phyloP scores from a whole-genome alignment of 23 red algal genomes.

The Gracilaria domingensis region DNA sequence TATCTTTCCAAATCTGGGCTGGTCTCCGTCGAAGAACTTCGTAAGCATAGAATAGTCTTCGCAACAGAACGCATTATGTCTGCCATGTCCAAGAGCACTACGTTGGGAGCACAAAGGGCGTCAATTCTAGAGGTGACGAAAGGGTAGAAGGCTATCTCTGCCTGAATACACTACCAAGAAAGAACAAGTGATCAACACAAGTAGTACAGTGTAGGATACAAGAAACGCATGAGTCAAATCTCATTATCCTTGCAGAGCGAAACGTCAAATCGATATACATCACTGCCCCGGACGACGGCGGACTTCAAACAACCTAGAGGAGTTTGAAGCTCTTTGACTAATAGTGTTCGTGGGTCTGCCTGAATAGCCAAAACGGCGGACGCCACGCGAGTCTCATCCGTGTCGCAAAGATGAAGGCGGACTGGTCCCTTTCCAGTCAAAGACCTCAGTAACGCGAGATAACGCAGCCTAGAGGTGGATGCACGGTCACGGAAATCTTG shows the following conservation, averaged over 20 bases:
- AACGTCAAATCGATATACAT: background rate
- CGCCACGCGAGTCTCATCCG: background rate
- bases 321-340: conserved; percentile 16
- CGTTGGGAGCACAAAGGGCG: no score
- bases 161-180: background rate
- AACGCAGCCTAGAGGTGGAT: conserved; percentile 8
- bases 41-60: background rate
- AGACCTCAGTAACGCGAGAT: conserved; percentile 8
- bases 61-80: background rate
- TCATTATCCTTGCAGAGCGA: background rate
- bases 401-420: conserved; percentile 13
- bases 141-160: no score
- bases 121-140: no score
- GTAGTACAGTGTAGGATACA: background rate
- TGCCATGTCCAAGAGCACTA: background rate
- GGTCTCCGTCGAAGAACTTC: background rate
- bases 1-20: background rate
- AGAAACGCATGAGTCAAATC: background rate
- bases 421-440: conserved; percentile 16
- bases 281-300: background rate
- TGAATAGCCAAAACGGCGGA: background rate
- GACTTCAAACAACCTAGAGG: conserved; percentile 20
- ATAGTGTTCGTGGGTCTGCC: background rate
- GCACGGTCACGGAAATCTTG: background rate
- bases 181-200: background rate